Base-by-base conservation (phyloP, 257 asterid genomes). In the Petunia axillaris region DNA sequence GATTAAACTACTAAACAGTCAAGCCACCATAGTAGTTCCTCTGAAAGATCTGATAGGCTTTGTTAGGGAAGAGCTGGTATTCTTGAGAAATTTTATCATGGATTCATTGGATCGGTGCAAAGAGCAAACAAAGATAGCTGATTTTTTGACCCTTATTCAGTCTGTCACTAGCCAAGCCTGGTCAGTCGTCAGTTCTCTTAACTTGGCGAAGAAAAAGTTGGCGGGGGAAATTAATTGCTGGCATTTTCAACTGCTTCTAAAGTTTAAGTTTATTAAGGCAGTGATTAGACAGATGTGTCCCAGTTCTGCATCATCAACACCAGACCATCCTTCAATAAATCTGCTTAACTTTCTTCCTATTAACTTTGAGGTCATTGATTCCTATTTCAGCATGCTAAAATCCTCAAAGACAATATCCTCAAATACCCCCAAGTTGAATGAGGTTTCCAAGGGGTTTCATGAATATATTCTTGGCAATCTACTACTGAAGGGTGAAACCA, bases 291-390 rank as follows among this genome's bases (percentile, higher is more conserved):
- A 70, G 41, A 16, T 70, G 41, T 70, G 2, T 46, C 76, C 77
- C 76, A 70, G 41, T 70, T 70, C 76, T 70, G 41, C 59, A 46
- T 70, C 76, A 70, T 46, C 76, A 70, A 70, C 43, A 46, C 40
- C 4, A n/a, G 76, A 46, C 41, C 76, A 70, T 70, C 58, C 76
- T 25, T 44, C 5, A 58, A 70, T 46, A 46, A 53, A 11, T 25
- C 76, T 70, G 41, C 58, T 70, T 40, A 70, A 9, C 76, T 70
- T 70, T 70, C 76, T 44, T 46, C 76, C 76, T 36, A 70, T 46
- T 9, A 70, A 46, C 59, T 46, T 70, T 46, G 76, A 46, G 76
- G 76, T 37, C 9, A 16, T 70, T 46, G 41, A 70, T 70, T 70
- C 76, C 16, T 70, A 70, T 10, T 46, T 5, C 11, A 70, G 76